Percentiles rank a stretch among this genome's conserved stretches.
These are phyloP conservation scores for Beauveria sp. DNA, from an alignment of 2,329 filamentous ascomycete species.

Conservation along the genomic window DNA sequence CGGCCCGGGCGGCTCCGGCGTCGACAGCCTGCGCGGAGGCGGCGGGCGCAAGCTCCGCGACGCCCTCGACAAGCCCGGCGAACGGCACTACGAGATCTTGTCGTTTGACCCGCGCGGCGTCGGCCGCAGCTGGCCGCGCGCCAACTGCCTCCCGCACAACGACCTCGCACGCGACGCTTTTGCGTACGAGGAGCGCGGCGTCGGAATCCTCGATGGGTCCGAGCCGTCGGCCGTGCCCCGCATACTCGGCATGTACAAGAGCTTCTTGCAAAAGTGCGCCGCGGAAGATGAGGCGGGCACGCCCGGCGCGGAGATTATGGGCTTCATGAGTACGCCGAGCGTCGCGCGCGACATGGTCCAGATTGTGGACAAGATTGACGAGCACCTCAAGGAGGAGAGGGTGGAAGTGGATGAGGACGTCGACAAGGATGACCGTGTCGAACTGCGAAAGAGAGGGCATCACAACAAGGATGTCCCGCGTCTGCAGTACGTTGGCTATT, in stretches of 20 bases:
- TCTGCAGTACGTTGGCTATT: constrained; percentile 36
- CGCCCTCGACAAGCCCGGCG: constrained; percentile 16
- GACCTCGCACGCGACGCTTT: constrained; percentile 17
- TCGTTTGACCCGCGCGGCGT: constrained; percentile 31
- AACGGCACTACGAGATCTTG: constrained; percentile 26
- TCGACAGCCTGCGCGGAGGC: constrained; percentile 14
- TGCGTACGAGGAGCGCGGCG: constrained; percentile 21
- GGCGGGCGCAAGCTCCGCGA: constrained; percentile 18
- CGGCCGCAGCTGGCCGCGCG: constrained; percentile 22
- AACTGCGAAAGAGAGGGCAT: not conserved
- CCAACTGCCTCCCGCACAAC: constrained; percentile 24
- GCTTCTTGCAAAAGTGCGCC: not conserved
- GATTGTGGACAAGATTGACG: constrained; percentile 24
- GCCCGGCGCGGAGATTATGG: constrained; percentile 18
- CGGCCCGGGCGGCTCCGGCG: constrained; percentile 29
- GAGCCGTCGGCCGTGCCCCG: not conserved
- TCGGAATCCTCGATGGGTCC: constrained; percentile 19
- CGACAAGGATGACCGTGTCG: not conserved
- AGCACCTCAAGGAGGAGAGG: constrained; percentile 13
- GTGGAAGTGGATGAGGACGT: not conserved
- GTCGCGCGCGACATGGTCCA: constrained; percentile 28
- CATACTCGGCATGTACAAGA: not conserved
- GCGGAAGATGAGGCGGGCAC: not conserved
- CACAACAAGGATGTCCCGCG: constrained; percentile 8
- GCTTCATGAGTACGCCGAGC: constrained; percentile 22